phyloP scores from a whole-genome alignment of 2,329 filamentous ascomycete species.

The Tolypocladium pustulatum region DNA sequence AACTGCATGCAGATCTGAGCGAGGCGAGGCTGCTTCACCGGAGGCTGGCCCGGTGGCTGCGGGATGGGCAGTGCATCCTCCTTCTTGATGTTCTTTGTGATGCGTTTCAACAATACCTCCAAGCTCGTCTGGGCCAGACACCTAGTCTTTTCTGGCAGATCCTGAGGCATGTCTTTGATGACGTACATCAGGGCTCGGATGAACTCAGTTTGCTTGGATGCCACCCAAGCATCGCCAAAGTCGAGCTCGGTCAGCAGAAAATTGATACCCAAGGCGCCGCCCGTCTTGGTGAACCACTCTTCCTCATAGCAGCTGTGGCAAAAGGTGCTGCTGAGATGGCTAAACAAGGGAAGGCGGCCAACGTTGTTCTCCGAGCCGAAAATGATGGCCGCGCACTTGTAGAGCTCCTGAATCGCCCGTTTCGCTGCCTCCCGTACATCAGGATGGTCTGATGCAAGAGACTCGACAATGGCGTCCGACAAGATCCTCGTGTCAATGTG shows the following conservation, averaged over 20 bases:
- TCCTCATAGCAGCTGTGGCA: slow-evolving; percentile 95
- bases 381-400: slow-evolving; percentile 65
- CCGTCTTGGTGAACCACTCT: slow-evolving; percentile 97
- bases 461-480: slow-evolving; percentile 83
- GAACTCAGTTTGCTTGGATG: slow-evolving; percentile 75
- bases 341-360: slow-evolving; percentile 73
- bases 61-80: slow-evolving; percentile 46
- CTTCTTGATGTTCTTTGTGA: slow-evolving; percentile 69
- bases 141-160: slow-evolving; percentile 83
- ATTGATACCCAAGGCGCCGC: slow-evolving; percentile 82
- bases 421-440: slow-evolving; percentile 77
- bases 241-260: slow-evolving; percentile 77
- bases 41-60: slow-evolving; percentile 31
- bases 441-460: slow-evolving; percentile 72
- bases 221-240: slow-evolving; percentile 75
- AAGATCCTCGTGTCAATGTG: slow-evolving; percentile 80
- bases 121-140: slow-evolving; percentile 74
- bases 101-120: slow-evolving; percentile 65
- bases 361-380: slow-evolving; percentile 66
- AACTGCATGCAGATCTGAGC: slow-evolving; percentile 74
- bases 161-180: slow-evolving; percentile 94
- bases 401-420: slow-evolving; percentile 65
- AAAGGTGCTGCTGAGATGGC: slow-evolving; percentile 70
- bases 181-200: slow-evolving; percentile 90
- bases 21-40: slow-evolving; percentile 47